A percentile compares a stretch with the other conserved stretches of the same genome.
phyloP scores from a whole-genome alignment of 331 rosid species.

The Acacia pycnantha region DNA sequence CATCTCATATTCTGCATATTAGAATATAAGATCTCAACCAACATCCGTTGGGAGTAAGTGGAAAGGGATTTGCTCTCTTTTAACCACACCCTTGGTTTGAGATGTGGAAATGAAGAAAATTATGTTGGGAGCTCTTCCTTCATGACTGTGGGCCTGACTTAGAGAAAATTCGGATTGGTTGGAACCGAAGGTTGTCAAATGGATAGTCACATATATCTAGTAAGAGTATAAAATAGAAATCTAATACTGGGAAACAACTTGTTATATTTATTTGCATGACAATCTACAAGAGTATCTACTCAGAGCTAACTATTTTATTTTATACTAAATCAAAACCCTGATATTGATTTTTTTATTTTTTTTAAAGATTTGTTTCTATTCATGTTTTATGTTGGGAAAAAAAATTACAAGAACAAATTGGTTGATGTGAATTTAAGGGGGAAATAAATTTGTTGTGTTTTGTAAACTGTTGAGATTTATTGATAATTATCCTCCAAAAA shows the following conservation, averaged over 20 bases:
- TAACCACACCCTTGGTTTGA: too few relatives aligned
- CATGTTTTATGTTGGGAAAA: not conserved
- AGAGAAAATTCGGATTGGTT: accelerated
- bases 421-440: not conserved
- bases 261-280: not conserved
- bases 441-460: not conserved
- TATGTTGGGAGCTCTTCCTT: too few relatives aligned
- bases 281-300: not conserved
- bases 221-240: too few relatives aligned
- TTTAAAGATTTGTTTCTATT: not conserved
- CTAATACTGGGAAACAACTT: not conserved
- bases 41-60: too few relatives aligned
- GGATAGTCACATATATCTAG: too few relatives aligned
- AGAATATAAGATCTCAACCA: too few relatives aligned
- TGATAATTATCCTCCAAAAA: not conserved
- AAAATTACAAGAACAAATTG: not conserved
- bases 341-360: not conserved
- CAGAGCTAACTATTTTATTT: not conserved
- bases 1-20: not conserved
- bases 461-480: not conserved
- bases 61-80: too few relatives aligned
- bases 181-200: too few relatives aligned
- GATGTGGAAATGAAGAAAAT: too few relatives aligned
- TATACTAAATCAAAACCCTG: not conserved
- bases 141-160: too few relatives aligned